These are phyloP conservation scores for Mycena capillaripes DNA, from an alignment of 768 basidiomycete species.

Conservation along the genomic window DNA sequence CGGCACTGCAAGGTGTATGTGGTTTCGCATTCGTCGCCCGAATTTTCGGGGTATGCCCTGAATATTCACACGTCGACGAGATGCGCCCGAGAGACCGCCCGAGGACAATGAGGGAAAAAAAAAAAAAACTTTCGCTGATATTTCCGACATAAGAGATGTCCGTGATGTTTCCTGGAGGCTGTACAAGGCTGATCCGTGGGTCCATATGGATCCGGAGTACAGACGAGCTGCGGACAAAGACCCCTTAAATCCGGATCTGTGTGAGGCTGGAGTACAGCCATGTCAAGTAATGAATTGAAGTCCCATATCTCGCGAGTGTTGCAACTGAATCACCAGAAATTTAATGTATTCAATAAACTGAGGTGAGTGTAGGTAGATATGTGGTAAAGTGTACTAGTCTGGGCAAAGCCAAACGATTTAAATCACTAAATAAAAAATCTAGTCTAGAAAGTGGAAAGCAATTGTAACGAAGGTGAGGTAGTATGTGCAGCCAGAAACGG, in stretches of 20 bases:
- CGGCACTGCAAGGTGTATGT: neutral
- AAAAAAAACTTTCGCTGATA: conserved; percentile 10
- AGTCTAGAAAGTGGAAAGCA: conserved; percentile 15
- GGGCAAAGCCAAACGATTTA: conserved; percentile 15
- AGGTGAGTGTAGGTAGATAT: neutral
- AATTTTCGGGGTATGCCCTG: neutral
- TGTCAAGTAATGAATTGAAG: too few species aligned
- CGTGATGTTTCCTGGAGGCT: conserved; percentile 17
- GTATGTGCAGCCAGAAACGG: conserved; percentile 15
- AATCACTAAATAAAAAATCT: conserved; percentile 31
- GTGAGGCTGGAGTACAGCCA: neutral
- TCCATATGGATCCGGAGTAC: neutral
- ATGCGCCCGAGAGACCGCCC: neutral
- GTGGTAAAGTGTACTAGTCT: conserved; percentile 17
- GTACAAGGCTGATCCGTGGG: conserved; percentile 8
- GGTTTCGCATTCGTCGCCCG: neutral
- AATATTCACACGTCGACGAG: neutral
- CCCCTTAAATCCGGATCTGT: conserved; percentile 18
- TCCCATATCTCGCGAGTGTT: too few species aligned
- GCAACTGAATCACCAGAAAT: conserved; percentile 22
- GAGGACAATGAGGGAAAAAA: neutral
- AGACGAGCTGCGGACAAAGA: conserved; percentile 8
- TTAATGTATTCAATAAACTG: conserved; percentile 24
- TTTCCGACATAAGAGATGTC: neutral
- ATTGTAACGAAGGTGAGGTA: conserved; percentile 32